Conservation (phyloP, 441 rosid species). For the Sinapis alba region DNA sequence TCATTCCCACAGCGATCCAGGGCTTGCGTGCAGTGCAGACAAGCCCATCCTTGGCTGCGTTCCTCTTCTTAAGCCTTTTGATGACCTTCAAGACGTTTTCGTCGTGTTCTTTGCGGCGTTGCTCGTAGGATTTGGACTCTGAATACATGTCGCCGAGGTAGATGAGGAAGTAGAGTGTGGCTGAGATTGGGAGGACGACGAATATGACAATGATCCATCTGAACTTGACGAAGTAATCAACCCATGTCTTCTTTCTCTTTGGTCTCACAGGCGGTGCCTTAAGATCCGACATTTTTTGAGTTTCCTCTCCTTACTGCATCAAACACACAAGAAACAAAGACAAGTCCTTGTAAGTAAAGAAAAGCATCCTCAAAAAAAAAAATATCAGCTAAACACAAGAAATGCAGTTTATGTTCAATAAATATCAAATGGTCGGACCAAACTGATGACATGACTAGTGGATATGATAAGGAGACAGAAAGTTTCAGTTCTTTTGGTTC, state of each 20-base stretch:
- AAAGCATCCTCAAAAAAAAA: too few species aligned
- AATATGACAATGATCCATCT: conserved; percentile 86
- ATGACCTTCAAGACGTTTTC: conserved; percentile 77
- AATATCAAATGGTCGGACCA: neutral
- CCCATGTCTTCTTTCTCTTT: conserved; percentile 80
- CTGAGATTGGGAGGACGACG: conserved; percentile 83
- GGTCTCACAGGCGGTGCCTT: conserved; percentile 69
- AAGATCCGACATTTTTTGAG: conserved; percentile 65
- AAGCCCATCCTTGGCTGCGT: conserved; percentile 80
- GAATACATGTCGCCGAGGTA: conserved; percentile 88
- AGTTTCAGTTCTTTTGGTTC: conserved; percentile 6
- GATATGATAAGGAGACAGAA: neutral
- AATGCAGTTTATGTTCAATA: neutral
- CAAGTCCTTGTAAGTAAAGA: neutral
- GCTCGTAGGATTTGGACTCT: conserved; percentile 73
- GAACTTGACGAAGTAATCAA: conserved; percentile 74
- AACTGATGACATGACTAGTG: neutral
- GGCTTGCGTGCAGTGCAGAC: conserved; percentile 97
- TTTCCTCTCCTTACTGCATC: conserved; percentile 26
- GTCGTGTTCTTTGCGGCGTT: conserved; percentile 85
- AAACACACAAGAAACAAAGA: neutral
- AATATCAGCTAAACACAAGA: neutral
- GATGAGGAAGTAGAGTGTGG: conserved; percentile 65
- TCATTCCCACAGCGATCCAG: conserved; percentile 94
- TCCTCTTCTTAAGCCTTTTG: conserved; percentile 74